Conservation (phyloP, 371 early-diverging fungal species). For the Entomophthora muscae region DNA sequence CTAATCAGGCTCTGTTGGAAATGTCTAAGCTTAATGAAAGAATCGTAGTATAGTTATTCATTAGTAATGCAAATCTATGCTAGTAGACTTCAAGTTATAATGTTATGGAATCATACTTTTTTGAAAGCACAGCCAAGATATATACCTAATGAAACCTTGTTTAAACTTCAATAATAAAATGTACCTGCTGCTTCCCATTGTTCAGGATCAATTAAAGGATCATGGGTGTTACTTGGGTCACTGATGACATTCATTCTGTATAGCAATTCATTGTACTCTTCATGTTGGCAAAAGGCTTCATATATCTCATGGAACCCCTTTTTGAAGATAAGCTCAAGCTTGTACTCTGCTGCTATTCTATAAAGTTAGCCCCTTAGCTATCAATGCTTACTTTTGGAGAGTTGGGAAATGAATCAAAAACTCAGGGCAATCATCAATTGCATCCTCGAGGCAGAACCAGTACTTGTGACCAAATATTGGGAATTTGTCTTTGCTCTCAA, state of each 20-base stretch:
- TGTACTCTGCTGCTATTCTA: slow-evolving; percentile 71
- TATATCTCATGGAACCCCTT: slow-evolving; percentile 72
- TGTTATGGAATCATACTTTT: not conserved
- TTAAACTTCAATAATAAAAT: not conserved
- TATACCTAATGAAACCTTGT: not conserved
- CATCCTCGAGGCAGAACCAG: slow-evolving; percentile 88
- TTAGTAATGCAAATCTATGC: too few species aligned
- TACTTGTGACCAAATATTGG: slow-evolving; percentile 72
- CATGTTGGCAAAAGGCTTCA: slow-evolving; percentile 28
- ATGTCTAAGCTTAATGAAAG: too few species aligned
- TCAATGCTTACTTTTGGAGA: slow-evolving; percentile 36
- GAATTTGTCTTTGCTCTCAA: slow-evolving; percentile 43
- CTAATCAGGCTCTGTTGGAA: too few species aligned
- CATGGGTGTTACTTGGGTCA: not conserved
- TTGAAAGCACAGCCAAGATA: not conserved
- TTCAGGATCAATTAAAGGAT: not conserved
- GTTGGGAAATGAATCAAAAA: slow-evolving; percentile 81
- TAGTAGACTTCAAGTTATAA: not conserved
- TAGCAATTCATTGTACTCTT: slow-evolving; percentile 32
- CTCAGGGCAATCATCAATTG: slow-evolving; percentile 95
- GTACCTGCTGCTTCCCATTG: not conserved
- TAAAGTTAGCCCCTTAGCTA: slow-evolving; percentile 8
- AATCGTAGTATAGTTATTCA: too few species aligned
- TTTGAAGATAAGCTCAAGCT: slow-evolving; percentile 45
- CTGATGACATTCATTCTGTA: slow-evolving; percentile 67